Base-by-base conservation (phyloP, 164 flowering plant species). In the Vitis vinifera region DNA sequence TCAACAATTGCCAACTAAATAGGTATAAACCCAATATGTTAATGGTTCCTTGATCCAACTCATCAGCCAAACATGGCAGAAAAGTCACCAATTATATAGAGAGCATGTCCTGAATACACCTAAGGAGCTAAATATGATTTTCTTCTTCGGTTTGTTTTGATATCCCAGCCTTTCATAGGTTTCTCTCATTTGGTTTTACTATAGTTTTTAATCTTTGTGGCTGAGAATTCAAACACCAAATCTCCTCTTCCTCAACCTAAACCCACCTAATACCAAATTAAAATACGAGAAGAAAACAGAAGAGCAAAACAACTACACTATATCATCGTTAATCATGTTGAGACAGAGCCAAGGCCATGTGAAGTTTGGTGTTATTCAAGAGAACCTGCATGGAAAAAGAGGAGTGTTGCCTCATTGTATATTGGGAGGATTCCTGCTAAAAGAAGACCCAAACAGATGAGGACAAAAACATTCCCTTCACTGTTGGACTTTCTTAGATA, bases 231-330 rank as follows among this genome's bases (percentile, higher is more conserved):
- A 31, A n/a, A 65, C 50, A 13, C 58, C 2, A 50, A 71, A 55
- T 60, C 56, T 69, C 64, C 67, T 65, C 60, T 68, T 8, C 71
- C 80, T 57, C 53, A 73, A 85, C 86, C 89, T 68, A 87, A 84
- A 78, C 88, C 74, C 79, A 89, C 92, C 92, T 82, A 89, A 89
- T 76, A 75, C 83, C 60, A 44, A 68, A 70, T 75, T 73, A 72
- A 67, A 82, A 77, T 72, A 83, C 72, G 78, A 65, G 84, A 87
- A 86, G 74, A 83, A 77, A 81, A 88, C 88, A 87, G 62, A 75
- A 53, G 59, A 78, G 51, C 57, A 67, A 63, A 84, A 79, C 85
- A 58, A 77, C 83, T 75, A 75, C 82, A 63, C 64, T 73, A 71
- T n/a, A 71, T 62, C 47, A 72, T 70, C 69, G 71, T 65, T 51